A percentile compares a stretch with the other conserved stretches of the same genome.
phyloP scores from a whole-genome alignment of 2,329 filamentous ascomycete genomes.

The Coniosporium tulheliwenetii region DNA sequence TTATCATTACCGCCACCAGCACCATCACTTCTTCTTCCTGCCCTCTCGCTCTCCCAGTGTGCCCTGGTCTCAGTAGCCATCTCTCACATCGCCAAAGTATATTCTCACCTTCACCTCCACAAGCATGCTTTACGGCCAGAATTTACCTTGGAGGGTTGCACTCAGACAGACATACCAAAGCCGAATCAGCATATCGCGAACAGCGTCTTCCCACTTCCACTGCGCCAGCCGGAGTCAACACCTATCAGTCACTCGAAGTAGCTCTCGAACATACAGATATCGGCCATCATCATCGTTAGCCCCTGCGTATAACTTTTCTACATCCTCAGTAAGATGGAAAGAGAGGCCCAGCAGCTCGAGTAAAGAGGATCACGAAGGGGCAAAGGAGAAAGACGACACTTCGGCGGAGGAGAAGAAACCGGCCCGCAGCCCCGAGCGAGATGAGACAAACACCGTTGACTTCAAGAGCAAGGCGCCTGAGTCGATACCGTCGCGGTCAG shows the following conservation, averaged over 20 bases:
- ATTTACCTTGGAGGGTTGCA: constrained; percentile 49
- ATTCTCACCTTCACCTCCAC: background rate
- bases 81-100: too few species aligned
- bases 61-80: too few species aligned
- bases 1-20: too few species aligned
- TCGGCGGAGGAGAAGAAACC: constrained; percentile 25
- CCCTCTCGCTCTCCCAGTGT: too few species aligned
- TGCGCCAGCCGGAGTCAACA: constrained; percentile 7
- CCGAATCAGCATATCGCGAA: constrained; percentile 3
- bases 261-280: constrained; percentile 6
- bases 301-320: constrained; percentile 20
- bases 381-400: constrained; percentile 20
- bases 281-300: constrained; percentile 6
- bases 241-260: constrained; percentile 6
- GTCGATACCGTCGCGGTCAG: constrained; percentile 31
- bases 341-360: constrained; percentile 35
- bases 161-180: constrained; percentile 32
- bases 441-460: constrained; percentile 18
- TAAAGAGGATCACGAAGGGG: constrained; percentile 32
- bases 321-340: constrained; percentile 33
- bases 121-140: constrained; percentile 49
- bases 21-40: too few species aligned
- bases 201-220: constrained; percentile 1
- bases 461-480: constrained; percentile 30
- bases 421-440: constrained; percentile 18